Evolutionary conservation across 2,329 filamentous ascomycete genomes (phyloP), one percentile per base, ranked within the genome.

Genomic region (Aspergillus pseudoterreus): DNA sequence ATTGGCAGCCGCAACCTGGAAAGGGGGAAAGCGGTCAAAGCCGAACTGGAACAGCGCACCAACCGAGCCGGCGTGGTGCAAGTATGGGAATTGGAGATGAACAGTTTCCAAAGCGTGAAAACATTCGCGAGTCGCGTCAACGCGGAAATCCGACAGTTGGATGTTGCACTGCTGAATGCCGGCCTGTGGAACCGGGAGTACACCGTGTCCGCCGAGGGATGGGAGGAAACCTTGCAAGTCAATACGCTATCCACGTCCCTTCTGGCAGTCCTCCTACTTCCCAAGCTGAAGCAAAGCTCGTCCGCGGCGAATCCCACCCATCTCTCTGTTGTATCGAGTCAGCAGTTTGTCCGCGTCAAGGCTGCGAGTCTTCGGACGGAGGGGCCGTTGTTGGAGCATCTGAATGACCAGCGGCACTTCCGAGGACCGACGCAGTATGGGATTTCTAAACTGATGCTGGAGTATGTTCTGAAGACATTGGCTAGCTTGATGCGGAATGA

Each of bases 171-270:
- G 1, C 62, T 79, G 2, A 78, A 77, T 51, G 75, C 75, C 0
- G 75, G 75, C n/a, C 47, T 75, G 4, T 71, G 71, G 54, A 69
- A 71, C 43, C 62, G 68, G 12, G 60, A 67, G 19, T 76, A 71
- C 54, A 56, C 52, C 2, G 50, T 60, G 1, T 71, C 71, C 0
- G 45, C 64, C 2, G 74, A 77, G 30, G 78, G 75, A 5, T 81
- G 73, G 69, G 79, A 82, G 52, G 68, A 75, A 48, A 78, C 73
- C 1, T 56, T 85, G 10, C 81, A 85, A 61, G 78, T 83, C 56
- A 84, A 85, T 59, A 72, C 77, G 1, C 66, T 85, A 2, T 81
- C 80, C 2, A 85, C 80, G 1, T 71, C 75, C 6, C 69, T 84
- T 1, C 66, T 86, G 6, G 79, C 72, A 0, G 55, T 83, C 2